Conservation (phyloP, 495 filamentous ascomycete species). For the Penicillium soppii region DNA sequence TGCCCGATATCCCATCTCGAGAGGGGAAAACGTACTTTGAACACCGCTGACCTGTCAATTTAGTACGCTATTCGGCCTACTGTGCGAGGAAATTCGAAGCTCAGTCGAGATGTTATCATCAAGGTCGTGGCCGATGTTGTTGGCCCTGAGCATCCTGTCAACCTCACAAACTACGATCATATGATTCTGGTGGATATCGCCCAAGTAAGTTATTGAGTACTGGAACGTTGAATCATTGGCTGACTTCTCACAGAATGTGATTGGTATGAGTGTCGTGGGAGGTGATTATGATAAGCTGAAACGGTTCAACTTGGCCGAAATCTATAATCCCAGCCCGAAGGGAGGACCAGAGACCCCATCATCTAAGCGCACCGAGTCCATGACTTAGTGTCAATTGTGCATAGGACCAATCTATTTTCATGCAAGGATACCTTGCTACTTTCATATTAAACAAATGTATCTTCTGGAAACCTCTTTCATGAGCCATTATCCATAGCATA, state of each 20-base stretch:
- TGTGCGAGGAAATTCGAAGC: conserved; percentile 71
- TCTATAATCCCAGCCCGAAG: conserved; percentile 52
- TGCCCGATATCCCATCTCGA: conserved; percentile 1
- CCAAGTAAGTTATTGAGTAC: conserved; percentile 59
- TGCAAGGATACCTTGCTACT: background rate
- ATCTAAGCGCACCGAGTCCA: conserved; percentile 5
- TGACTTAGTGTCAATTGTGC: background rate
- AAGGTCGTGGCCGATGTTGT: conserved; percentile 70
- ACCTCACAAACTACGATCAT: conserved; percentile 77
- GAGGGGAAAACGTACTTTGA: background rate
- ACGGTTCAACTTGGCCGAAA: conserved; percentile 69
- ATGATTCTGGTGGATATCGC: conserved; percentile 87
- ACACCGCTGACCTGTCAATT: conserved; percentile 9
- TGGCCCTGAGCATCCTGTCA: conserved; percentile 72
- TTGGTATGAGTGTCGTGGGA: conserved; percentile 75
- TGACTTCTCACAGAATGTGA: conserved; percentile 56
- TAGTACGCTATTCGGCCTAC: conserved; percentile 91
- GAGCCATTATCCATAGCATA: too few species aligned
- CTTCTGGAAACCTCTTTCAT: background rate
- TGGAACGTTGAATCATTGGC: background rate
- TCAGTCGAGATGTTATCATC: conserved; percentile 76
- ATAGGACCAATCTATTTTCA: background rate
- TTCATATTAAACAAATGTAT: background rate
- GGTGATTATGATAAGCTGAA: conserved; percentile 68
- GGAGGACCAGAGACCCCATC: background rate